phyloP scores from a whole-genome alignment of 768 basidiomycete species.

The Pleurotus cornucopiae region DNA sequence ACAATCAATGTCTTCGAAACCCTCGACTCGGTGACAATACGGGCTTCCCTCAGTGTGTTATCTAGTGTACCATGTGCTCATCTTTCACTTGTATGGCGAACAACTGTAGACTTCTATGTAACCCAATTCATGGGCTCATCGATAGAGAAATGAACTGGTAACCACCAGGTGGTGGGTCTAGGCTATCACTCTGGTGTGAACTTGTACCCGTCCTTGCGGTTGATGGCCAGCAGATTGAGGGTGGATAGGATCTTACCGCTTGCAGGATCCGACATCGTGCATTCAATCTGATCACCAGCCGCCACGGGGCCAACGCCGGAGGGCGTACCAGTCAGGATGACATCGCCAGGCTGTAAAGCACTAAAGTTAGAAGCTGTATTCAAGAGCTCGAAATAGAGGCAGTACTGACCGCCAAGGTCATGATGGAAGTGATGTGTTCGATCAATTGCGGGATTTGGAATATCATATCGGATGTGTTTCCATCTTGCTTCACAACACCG shows the following conservation, averaged over 20 bases:
- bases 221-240: constrained; percentile 61
- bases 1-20: neutral
- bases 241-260: constrained; percentile 52
- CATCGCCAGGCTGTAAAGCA: constrained; percentile 71
- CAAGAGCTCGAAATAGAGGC: neutral
- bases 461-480: constrained; percentile 86
- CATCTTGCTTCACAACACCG: constrained; percentile 77
- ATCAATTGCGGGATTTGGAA: constrained; percentile 87
- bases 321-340: constrained; percentile 91
- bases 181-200: constrained; percentile 20
- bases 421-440: constrained; percentile 90
- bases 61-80: neutral
- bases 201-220: constrained; percentile 61
- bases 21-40: neutral
- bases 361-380: neutral
- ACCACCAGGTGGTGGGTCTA: too few relatives aligned
- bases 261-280: constrained; percentile 53
- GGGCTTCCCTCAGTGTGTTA: neutral
- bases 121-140: neutral
- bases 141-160: too few relatives aligned
- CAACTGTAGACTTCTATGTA: neutral
- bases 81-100: neutral
- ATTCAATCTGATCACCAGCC: constrained; percentile 78
- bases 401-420: constrained; percentile 81
- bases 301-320: constrained; percentile 79